phyloP scores from a whole-genome alignment of 139 green algal genomes.

The Diplosphaera chodatii region DNA sequence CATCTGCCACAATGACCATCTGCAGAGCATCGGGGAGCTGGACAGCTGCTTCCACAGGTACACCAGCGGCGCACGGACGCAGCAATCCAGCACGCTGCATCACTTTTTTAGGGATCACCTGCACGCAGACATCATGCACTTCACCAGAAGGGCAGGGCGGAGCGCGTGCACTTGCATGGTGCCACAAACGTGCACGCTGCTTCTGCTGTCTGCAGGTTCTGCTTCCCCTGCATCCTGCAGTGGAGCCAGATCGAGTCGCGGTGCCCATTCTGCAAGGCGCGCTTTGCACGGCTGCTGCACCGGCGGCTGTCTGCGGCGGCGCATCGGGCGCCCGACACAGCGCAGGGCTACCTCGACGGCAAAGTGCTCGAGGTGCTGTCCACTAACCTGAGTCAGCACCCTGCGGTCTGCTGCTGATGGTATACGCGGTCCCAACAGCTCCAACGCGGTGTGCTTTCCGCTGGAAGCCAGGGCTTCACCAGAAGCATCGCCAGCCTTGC shows the following conservation, averaged over 20 bases:
- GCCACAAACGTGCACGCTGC: not conserved
- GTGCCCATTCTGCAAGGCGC: slow-evolving; percentile 62
- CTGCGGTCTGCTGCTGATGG: too few relatives aligned
- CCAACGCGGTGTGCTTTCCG: too few relatives aligned
- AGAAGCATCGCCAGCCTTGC: too few relatives aligned
- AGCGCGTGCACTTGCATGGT: not conserved
- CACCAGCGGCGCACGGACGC: not conserved
- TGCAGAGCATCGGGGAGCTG: slow-evolving; percentile 47
- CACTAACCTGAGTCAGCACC: too few relatives aligned
- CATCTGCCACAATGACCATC: slow-evolving; percentile 42
- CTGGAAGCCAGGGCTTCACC: too few relatives aligned
- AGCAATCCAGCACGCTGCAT: too few relatives aligned
- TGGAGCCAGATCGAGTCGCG: slow-evolving; percentile 57
- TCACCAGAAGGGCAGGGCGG: not conserved
- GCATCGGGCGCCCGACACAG: not conserved
- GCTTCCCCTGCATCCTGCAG: slow-evolving; percentile 54
- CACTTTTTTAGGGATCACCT: too few relatives aligned
- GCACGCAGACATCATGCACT: not conserved
- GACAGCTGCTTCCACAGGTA: slow-evolving; percentile 44
- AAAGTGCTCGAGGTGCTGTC: not conserved
- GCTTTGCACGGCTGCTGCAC: slow-evolving; percentile 46
- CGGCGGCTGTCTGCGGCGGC: slow-evolving; percentile 27
- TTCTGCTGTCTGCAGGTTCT: slow-evolving; percentile 37
- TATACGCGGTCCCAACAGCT: too few relatives aligned
- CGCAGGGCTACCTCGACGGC: not conserved